These are phyloP conservation scores for Agrocybe chaxingu DNA, from an alignment of 768 basidiomycete species.

Conservation along the genomic window DNA sequence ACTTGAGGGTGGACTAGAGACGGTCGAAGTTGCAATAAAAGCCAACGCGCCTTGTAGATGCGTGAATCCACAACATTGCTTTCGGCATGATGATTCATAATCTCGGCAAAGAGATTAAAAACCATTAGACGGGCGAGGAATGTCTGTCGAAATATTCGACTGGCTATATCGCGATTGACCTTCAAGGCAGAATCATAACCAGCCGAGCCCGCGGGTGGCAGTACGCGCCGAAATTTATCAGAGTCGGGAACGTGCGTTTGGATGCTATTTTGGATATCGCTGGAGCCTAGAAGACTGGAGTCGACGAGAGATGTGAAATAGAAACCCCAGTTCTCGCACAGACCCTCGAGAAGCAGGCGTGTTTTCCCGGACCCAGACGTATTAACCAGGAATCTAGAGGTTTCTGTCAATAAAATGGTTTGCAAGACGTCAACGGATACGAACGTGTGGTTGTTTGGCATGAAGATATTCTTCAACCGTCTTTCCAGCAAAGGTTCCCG, in stretches of 20 bases:
- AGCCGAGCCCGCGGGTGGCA: slow-evolving; percentile 28
- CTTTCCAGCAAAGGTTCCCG: slow-evolving; percentile 24
- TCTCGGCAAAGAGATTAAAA: slow-evolving; percentile 34
- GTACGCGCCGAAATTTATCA: slow-evolving; percentile 24
- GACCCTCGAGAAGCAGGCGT: slow-evolving; percentile 39
- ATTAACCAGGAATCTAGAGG: slow-evolving; percentile 40
- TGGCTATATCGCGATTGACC: slow-evolving; percentile 36
- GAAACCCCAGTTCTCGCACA: slow-evolving; percentile 44
- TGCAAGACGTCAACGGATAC: slow-evolving; percentile 13
- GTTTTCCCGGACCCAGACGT: slow-evolving; percentile 49
- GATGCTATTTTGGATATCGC: slow-evolving; percentile 40
- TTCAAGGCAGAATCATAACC: slow-evolving; percentile 28
- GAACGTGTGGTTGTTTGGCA: slow-evolving; percentile 41
- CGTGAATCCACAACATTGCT: slow-evolving; percentile 10
- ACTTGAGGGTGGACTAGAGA: slow-evolving; percentile 29
- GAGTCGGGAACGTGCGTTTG: slow-evolving; percentile 33
- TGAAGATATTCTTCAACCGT: slow-evolving; percentile 38
- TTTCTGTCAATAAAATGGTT: background rate
- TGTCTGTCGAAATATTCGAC: slow-evolving; percentile 31
- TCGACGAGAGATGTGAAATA: slow-evolving; percentile 46
- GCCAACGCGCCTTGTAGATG: slow-evolving; percentile 33
- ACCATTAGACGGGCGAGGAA: slow-evolving; percentile 40
- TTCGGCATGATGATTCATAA: slow-evolving; percentile 21
- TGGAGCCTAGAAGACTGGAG: slow-evolving; percentile 40
- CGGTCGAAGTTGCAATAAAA: slow-evolving; percentile 40